phyloP scores from a whole-genome alignment of 768 basidiomycete genomes.

The Hemileccinum rubropunctum region DNA sequence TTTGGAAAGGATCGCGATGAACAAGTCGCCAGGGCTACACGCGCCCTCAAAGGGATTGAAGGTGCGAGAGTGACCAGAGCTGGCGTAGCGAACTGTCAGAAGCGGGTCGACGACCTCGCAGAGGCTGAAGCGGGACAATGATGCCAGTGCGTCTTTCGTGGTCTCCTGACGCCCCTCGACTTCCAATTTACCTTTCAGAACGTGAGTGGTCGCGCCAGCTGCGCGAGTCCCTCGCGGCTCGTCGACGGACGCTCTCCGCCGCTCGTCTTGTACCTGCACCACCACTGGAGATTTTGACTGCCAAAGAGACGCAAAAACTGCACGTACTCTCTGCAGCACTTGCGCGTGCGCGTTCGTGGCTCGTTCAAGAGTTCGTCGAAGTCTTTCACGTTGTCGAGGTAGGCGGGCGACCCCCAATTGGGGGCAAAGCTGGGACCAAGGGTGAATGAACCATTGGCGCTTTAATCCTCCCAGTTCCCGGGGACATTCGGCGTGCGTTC shows the following conservation, averaged over 20 bases:
- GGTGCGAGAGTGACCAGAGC: constrained; percentile 47
- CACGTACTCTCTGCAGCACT: constrained; percentile 50
- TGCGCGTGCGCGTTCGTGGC: constrained; percentile 63
- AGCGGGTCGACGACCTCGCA: constrained; percentile 50
- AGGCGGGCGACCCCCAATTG: constrained; percentile 72
- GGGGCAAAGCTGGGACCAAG: constrained; percentile 70
- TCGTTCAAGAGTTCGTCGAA: constrained; percentile 81
- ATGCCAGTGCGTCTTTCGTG: constrained; percentile 46
- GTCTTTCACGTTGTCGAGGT: constrained; percentile 84
- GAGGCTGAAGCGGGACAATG: constrained; percentile 57
- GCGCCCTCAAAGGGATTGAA: constrained; percentile 45
- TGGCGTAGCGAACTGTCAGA: constrained; percentile 44
- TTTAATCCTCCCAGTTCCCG: constrained; percentile 76
- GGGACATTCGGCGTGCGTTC: constrained; percentile 70
- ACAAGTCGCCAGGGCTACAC: constrained; percentile 50
- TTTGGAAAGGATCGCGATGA: constrained; percentile 60
- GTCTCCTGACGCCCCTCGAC: too few relatives aligned
- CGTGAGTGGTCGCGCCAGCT: constrained; percentile 60
- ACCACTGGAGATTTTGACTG: constrained; percentile 21
- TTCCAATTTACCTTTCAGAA: constrained; percentile 35
- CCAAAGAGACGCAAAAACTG: constrained; percentile 48
- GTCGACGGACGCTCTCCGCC: constrained; percentile 61
- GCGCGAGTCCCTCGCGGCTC: constrained; percentile 58
- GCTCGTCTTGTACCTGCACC: constrained; percentile 42
- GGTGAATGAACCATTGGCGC: constrained; percentile 87